Evolutionary conservation across 495 filamentous ascomycete genomes (phyloP).

Genomic region (Penicillium bovifimosum): DNA sequence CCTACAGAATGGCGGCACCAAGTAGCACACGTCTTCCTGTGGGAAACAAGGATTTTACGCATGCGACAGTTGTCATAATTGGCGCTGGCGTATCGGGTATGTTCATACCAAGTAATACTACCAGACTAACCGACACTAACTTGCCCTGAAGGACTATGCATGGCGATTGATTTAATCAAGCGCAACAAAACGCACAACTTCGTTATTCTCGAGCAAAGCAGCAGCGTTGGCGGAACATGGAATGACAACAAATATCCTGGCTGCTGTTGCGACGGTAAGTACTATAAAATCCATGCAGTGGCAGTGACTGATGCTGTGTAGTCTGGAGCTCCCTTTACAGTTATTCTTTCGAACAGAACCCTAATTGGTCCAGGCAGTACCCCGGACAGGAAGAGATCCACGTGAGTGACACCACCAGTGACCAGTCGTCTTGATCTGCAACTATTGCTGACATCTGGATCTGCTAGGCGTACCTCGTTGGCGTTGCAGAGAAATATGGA

Average conservation of each 20-base stretch:
- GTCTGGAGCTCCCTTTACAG: conserved; percentile 53
- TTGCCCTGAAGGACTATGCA: conserved; percentile 41
- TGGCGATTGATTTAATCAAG: conserved; percentile 53
- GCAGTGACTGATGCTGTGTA: conserved; percentile 10
- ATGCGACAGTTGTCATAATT: conserved; percentile 50
- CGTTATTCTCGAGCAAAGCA: conserved; percentile 51
- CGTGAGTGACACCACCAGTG: conserved; percentile 30
- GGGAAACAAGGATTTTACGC: conserved; percentile 31
- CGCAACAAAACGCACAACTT: conserved; percentile 49
- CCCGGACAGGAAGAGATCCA: conserved; percentile 60
- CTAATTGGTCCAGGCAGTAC: conserved; percentile 59
- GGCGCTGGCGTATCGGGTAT: conserved; percentile 46
- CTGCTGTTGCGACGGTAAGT: conserved; percentile 47
- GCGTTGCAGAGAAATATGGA: conserved; percentile 54
- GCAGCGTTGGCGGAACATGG: conserved; percentile 52
- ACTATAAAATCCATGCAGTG: background rate
- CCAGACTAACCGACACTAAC: background rate
- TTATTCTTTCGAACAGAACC: conserved; percentile 61
- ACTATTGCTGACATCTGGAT: background rate
- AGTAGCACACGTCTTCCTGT: conserved; percentile 17
- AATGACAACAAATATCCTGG: conserved; percentile 51
- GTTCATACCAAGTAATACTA: background rate
- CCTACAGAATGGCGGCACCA: conserved; percentile 5
- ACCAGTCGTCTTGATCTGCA: background rate
- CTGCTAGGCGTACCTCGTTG: conserved; percentile 48